phyloP scores from a whole-genome alignment of 1,139 yeast genomes.

The Pichia cactophila region DNA sequence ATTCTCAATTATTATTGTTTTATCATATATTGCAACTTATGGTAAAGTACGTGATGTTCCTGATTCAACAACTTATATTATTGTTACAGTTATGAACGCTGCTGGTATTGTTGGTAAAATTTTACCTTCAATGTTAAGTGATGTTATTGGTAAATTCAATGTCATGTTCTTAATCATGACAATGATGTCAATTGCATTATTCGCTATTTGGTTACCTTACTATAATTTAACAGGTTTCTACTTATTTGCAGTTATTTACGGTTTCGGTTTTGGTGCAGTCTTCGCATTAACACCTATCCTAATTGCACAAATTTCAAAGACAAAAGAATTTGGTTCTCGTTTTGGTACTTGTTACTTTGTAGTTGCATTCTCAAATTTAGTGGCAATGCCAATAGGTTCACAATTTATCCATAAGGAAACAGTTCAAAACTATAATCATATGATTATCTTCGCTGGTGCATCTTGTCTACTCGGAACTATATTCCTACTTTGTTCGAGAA shows the following conservation, averaged over 20 bases:
- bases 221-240: constrained; percentile 29
- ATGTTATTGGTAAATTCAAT: constrained; percentile 45
- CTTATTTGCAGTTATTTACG: constrained; percentile 34
- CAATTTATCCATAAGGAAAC: constrained; percentile 36
- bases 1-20: constrained; percentile 21
- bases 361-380: constrained; percentile 51
- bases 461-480: constrained; percentile 26
- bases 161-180: constrained; percentile 35
- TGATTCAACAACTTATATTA: constrained; percentile 36
- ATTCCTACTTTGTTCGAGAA: constrained; percentile 29
- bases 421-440: constrained; percentile 26
- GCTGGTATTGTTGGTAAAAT: constrained; percentile 45
- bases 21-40: constrained; percentile 42
- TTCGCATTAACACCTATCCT: constrained; percentile 31
- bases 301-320: constrained; percentile 55
- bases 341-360: constrained; percentile 64
- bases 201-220: constrained; percentile 43
- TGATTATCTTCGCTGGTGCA: constrained; percentile 32
- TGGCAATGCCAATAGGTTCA: constrained; percentile 48
- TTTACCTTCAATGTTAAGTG: constrained; percentile 43
- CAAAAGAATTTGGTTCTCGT: constrained; percentile 58
- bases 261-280: constrained; percentile 29
- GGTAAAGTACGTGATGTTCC: constrained; percentile 38
- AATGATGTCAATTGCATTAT: constrained; percentile 28
- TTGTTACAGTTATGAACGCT: constrained; percentile 42